Percentiles rank a stretch among this genome's conserved stretches.
Evolutionary conservation across 805 yeast genomes (phyloP).

Genomic region (Brettanomyces custersianus): DNA sequence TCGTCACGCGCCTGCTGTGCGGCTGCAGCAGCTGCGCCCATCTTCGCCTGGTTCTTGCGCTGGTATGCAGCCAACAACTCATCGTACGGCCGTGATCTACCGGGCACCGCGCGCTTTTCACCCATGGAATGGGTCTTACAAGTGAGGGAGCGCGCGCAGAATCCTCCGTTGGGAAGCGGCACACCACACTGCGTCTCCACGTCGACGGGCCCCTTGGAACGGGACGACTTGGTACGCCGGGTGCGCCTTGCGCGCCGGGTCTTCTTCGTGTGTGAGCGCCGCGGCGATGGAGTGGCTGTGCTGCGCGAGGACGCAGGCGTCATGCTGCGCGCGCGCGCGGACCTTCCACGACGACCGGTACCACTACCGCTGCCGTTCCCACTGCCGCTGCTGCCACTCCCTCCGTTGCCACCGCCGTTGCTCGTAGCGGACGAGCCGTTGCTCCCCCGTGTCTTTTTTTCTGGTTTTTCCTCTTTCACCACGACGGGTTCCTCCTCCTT

Average conservation of each 20-base stretch:
- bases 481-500: background rate
- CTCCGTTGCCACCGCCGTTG: too few relatives aligned
- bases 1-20: slow-evolving; percentile 71
- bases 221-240: slow-evolving; percentile 30
- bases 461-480: background rate
- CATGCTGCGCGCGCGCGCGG: too few relatives aligned
- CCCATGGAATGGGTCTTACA: slow-evolving; percentile 99
- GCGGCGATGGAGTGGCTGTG: background rate
- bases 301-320: background rate
- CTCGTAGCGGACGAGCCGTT: too few relatives aligned
- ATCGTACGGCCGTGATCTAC: slow-evolving; percentile 90
- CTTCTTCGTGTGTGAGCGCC: slow-evolving; percentile 3
- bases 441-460: background rate
- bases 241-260: slow-evolving; percentile 20
- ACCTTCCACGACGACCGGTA: too few relatives aligned
- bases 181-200: slow-evolving; percentile 96
- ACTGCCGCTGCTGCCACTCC: background rate
- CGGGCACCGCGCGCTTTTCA: slow-evolving; percentile 90
- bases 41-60: slow-evolving; percentile 82
- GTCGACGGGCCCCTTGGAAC: slow-evolving; percentile 76
- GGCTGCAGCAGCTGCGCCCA: slow-evolving; percentile 74
- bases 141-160: slow-evolving; percentile 90
- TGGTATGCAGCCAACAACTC: slow-evolving; percentile 81
- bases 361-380: background rate
- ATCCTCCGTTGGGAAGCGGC: slow-evolving; percentile 85